These are phyloP conservation scores for Penium margaritaceum DNA, from an alignment of 139 green algal species.

Conservation along the genomic window DNA sequence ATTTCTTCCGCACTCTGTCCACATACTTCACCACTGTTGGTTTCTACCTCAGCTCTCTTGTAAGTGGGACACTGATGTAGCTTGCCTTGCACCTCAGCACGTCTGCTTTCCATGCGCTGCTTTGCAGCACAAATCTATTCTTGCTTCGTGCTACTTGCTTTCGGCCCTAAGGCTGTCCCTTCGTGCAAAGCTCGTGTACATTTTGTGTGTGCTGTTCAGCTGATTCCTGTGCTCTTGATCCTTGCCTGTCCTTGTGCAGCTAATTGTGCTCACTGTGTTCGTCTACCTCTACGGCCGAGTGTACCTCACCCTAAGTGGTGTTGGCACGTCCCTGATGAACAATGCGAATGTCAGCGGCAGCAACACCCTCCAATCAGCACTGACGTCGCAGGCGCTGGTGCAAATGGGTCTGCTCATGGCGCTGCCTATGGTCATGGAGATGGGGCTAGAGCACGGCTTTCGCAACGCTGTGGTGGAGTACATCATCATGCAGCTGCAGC, in stretches of 20 bases:
- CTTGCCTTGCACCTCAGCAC: no score
- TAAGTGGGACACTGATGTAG: slow-evolving; percentile 8
- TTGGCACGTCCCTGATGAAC: neutral
- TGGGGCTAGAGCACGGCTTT: slow-evolving; percentile 40
- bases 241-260: neutral
- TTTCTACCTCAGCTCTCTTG: slow-evolving; percentile 37
- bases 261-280: slow-evolving; percentile 37
- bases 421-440: slow-evolving; percentile 39
- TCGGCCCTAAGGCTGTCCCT: no score
- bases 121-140: no score
- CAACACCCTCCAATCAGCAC: neutral
- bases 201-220: no score
- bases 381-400: slow-evolving; percentile 4
- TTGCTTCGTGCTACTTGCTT: no score
- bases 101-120: no score
- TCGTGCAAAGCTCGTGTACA: no score
- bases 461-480: slow-evolving; percentile 21
- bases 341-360: slow-evolving; percentile 2
- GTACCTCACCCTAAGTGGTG: slow-evolving; percentile 18
- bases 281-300: slow-evolving; percentile 41
- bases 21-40: slow-evolving; percentile 41
- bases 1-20: slow-evolving; percentile 44
- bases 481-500: slow-evolving; percentile 35
- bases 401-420: slow-evolving; percentile 42
- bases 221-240: no score